Conservation (phyloP, 116 monocot genomes). For the Dioscorea cayenensis region DNA sequence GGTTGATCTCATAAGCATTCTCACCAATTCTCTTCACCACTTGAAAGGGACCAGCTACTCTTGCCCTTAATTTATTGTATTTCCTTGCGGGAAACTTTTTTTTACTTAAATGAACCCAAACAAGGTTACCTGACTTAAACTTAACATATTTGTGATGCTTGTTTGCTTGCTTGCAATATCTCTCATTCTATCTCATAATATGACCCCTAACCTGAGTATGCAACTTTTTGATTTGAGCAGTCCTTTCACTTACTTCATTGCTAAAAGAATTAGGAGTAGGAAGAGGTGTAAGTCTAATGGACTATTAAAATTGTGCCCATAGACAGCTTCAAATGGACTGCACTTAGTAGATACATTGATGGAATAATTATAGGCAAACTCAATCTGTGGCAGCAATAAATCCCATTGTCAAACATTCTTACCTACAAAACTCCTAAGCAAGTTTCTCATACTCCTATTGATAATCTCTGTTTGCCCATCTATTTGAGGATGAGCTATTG, state of each 20-base stretch:
- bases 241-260: not conserved
- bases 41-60: slow-evolving; percentile 8
- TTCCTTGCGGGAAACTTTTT: not conserved
- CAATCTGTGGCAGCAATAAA: not conserved
- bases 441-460: slow-evolving; percentile 3
- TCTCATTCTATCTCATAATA: too few species aligned
- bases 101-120: slow-evolving; percentile 5
- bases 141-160: too few species aligned
- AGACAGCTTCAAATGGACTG: too few species aligned
- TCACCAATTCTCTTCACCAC: slow-evolving; percentile 6
- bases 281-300: slow-evolving; percentile 2
- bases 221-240: too few species aligned
- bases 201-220: too few species aligned
- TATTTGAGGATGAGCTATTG: not conserved
- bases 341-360: too few species aligned
- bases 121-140: slow-evolving; percentile 3
- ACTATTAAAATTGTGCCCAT: slow-evolving; percentile 2
- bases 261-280: not conserved
- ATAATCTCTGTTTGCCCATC: slow-evolving; percentile 13
- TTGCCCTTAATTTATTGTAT: not conserved
- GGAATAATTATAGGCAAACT: not conserved
- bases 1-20: slow-evolving; percentile 13
- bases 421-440: not conserved
- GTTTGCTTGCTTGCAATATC: too few species aligned
- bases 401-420: too few species aligned